phyloP scores from a whole-genome alignment of 2,329 filamentous ascomycete genomes.

The Coniochaeta prunicola region DNA sequence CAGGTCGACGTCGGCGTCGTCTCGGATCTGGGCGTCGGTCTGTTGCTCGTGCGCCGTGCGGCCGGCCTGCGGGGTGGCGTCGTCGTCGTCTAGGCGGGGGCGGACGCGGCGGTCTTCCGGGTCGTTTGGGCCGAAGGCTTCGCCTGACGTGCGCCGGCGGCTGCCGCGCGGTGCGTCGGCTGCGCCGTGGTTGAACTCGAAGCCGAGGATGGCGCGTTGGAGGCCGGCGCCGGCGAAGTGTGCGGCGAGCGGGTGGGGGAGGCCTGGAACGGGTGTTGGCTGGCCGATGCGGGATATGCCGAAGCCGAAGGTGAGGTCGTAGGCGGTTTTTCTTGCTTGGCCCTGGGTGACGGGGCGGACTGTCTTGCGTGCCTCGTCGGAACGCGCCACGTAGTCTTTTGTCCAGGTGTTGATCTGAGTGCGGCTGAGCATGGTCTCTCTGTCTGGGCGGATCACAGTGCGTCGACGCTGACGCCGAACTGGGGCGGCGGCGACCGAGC shows the following conservation, averaged over 20 bases:
- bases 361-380: constrained; percentile 31
- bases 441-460: constrained; percentile 19
- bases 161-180: constrained; percentile 8
- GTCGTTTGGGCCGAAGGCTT: constrained; percentile 34
- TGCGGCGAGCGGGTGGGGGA: constrained; percentile 35
- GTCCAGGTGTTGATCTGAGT: constrained; percentile 32
- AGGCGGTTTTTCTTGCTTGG: constrained; percentile 35
- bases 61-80: constrained; percentile 7
- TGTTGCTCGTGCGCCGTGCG: constrained; percentile 7
- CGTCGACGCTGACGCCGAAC: constrained; percentile 16
- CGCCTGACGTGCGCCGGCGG: constrained; percentile 33
- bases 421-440: constrained; percentile 26
- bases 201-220: constrained; percentile 27
- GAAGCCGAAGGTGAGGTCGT: constrained; percentile 29
- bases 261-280: constrained; percentile 18
- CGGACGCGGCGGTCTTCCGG: constrained; percentile 31
- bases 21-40: constrained; percentile 1
- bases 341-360: constrained; percentile 15
- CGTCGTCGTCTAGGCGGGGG: constrained; percentile 20
- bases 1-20: neutral
- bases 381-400: constrained; percentile 43
- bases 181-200: constrained; percentile 15
- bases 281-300: constrained; percentile 29
- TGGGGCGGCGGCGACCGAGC: constrained; percentile 8
- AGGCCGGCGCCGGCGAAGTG: constrained; percentile 39